Percentiles rank a stretch among this genome's conserved stretches.
Evolutionary conservation across 352 stramenopile genomes (phyloP).

Genomic region (Phytophthora sojae): DNA sequence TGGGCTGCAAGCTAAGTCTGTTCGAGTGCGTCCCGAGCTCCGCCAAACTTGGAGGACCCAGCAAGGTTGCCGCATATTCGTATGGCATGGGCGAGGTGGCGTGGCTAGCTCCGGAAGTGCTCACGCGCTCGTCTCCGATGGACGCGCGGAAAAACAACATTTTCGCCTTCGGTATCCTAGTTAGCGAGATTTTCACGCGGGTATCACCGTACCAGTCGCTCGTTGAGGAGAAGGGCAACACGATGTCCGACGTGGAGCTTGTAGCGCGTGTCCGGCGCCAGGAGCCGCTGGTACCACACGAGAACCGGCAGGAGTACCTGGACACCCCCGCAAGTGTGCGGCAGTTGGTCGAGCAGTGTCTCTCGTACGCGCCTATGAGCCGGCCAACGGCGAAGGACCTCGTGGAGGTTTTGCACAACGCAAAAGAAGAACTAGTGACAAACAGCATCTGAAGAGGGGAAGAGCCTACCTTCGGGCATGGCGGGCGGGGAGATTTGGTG

Average conservation of each 20-base stretch:
- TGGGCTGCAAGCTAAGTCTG: slow-evolving; percentile 67
- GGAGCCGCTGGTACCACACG: slow-evolving; percentile 50
- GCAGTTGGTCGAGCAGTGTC: slow-evolving; percentile 52
- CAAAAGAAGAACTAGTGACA: slow-evolving; percentile 45
- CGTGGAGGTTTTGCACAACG: slow-evolving; percentile 48
- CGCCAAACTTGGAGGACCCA: slow-evolving; percentile 39
- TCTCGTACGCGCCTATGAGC: slow-evolving; percentile 58
- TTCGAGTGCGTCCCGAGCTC: slow-evolving; percentile 61
- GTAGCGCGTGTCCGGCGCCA: slow-evolving; percentile 43
- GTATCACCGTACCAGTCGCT: slow-evolving; percentile 55
- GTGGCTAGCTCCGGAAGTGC: slow-evolving; percentile 64
- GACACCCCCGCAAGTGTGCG: slow-evolving; percentile 47
- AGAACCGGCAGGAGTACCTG: slow-evolving; percentile 53
- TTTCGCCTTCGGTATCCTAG: slow-evolving; percentile 71
- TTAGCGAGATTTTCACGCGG: slow-evolving; percentile 69
- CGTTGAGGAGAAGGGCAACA: slow-evolving; percentile 57
- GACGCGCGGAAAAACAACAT: slow-evolving; percentile 63
- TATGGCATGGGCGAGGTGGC: slow-evolving; percentile 63
- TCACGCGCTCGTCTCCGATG: slow-evolving; percentile 54
- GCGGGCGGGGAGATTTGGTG: slow-evolving; percentile 26
- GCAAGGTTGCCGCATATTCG: slow-evolving; percentile 16
- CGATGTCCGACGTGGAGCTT: slow-evolving; percentile 61
- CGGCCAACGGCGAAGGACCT: slow-evolving; percentile 61
- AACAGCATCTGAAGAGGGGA: slow-evolving; percentile 41
- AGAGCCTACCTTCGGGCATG: slow-evolving; percentile 26